Percentiles rank a stretch among this genome's conserved stretches.
Evolutionary conservation across 1,139 yeast genomes (phyloP).

Genomic region (Nakaseomyces bracarensis): DNA sequence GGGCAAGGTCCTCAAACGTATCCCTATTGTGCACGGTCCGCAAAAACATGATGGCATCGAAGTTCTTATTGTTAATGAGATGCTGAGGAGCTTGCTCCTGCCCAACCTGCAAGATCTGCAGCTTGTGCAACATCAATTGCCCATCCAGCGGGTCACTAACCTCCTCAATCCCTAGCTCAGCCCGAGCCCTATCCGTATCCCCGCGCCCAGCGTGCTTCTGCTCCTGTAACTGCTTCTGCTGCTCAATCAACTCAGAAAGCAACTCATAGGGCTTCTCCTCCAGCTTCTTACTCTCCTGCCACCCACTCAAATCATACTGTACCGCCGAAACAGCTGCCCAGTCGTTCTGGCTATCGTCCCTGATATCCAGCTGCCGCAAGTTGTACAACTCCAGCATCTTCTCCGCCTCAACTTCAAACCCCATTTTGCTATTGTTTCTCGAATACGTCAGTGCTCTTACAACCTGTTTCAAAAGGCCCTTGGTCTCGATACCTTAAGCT

Average conservation of each 20-base stretch:
- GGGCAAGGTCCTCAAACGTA: slow-evolving; percentile 51
- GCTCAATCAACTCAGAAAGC: slow-evolving; percentile 26
- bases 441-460: too few species aligned
- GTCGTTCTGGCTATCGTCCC: slow-evolving; percentile 7
- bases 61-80: slow-evolving; percentile 62
- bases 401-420: slow-evolving; percentile 29
- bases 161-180: neutral
- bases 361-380: slow-evolving; percentile 36
- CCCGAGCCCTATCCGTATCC: too few species aligned
- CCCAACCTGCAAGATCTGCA: slow-evolving; percentile 38
- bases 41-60: slow-evolving; percentile 63
- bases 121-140: slow-evolving; percentile 39
- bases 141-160: slow-evolving; percentile 48
- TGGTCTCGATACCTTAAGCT: too few species aligned
- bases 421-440: slow-evolving; percentile 33
- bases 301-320: slow-evolving; percentile 28
- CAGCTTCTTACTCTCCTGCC: slow-evolving; percentile 27
- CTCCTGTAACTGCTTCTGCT: slow-evolving; percentile 17
- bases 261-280: slow-evolving; percentile 34
- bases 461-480: too few species aligned
- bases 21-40: slow-evolving; percentile 65
- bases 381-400: slow-evolving; percentile 36
- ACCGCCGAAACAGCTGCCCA: slow-evolving; percentile 33
- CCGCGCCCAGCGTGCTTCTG: too few species aligned
- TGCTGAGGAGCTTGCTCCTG: slow-evolving; percentile 39